A percentile compares a stretch with the other conserved stretches of the same genome.
Evolutionary conservation across 495 filamentous ascomycete species (phyloP).

Genomic region (Aspergillus sparsus): DNA sequence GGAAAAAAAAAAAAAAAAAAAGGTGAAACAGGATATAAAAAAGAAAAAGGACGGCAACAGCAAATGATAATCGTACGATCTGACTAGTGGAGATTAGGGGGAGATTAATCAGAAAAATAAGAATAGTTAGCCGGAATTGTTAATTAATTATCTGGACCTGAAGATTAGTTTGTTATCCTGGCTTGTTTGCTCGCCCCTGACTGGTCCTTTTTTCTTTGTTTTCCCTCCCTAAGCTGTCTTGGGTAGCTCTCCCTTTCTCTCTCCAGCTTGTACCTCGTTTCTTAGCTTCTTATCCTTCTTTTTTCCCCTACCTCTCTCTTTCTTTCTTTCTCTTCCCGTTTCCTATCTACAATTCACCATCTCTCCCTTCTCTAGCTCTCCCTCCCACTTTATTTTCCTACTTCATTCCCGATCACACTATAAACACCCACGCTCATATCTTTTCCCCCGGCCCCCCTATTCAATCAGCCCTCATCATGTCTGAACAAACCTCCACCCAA

Average conservation of each 20-base stretch:
- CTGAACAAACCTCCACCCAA: conserved; percentile 22
- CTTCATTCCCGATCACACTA: background rate
- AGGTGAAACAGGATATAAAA: too few relatives aligned
- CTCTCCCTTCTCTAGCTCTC: conserved; percentile 3
- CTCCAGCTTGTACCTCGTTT: conserved; percentile 12
- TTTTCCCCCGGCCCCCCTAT: conserved; percentile 6
- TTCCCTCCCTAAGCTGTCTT: background rate
- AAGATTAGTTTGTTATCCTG: too few relatives aligned
- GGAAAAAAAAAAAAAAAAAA: too few relatives aligned
- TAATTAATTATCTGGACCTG: too few relatives aligned
- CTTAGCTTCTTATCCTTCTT: conserved; percentile 3
- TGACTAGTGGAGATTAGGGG: too few relatives aligned
- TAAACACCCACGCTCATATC: background rate
- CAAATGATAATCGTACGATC: too few relatives aligned
- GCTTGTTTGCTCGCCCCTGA: conserved; percentile 4
- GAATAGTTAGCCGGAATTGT: too few relatives aligned
- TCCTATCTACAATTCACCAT: background rate
- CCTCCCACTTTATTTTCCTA: background rate
- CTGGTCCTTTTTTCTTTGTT: conserved; percentile 5
- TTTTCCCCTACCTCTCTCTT: background rate
- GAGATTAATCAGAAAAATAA: too few relatives aligned
- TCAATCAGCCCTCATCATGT: conserved; percentile 18
- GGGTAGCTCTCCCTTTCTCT: conserved; percentile 13
- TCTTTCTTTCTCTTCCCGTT: background rate
- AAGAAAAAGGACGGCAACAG: too few relatives aligned